Percentiles rank a stretch among this genome's conserved stretches.
Conservation (phyloP, 1,284 basidiomycete species). For the Pseudozyma pruni region DNA sequence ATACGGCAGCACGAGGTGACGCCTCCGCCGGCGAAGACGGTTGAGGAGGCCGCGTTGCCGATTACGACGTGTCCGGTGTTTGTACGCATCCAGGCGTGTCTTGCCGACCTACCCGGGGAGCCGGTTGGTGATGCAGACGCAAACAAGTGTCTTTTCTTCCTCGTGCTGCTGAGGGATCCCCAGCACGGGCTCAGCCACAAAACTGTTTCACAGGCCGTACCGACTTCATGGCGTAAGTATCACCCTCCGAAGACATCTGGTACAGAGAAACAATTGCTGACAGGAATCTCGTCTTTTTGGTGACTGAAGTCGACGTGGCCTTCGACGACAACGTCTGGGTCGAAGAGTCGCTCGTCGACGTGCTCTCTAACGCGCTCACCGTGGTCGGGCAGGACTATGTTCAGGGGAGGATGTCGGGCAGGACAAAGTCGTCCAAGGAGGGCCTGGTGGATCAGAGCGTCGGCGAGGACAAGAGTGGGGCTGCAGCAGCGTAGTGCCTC, state of each 20-base stretch:
- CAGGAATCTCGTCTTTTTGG: not conserved
- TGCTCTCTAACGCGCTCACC: slow-evolving; percentile 59
- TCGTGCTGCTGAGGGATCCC: slow-evolving; percentile 61
- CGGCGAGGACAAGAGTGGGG: slow-evolving; percentile 2
- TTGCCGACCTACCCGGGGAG: slow-evolving; percentile 44
- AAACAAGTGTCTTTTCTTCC: slow-evolving; percentile 55
- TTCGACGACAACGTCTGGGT: slow-evolving; percentile 65
- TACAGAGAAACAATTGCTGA: not conserved
- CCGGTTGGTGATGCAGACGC: not conserved
- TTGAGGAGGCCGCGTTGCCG: slow-evolving; percentile 69
- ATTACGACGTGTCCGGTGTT: slow-evolving; percentile 91
- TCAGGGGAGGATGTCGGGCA: slow-evolving; percentile 54
- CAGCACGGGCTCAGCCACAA: slow-evolving; percentile 59
- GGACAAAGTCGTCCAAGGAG: slow-evolving; percentile 47
- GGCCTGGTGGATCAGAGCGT: slow-evolving; percentile 22
- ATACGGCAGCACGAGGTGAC: slow-evolving; percentile 77
- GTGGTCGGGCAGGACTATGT: slow-evolving; percentile 62
- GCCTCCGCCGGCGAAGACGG: slow-evolving; percentile 17
- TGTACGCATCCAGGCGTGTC: slow-evolving; percentile 84
- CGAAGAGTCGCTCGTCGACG: slow-evolving; percentile 63
- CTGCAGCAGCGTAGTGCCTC: not conserved
- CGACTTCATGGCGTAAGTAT: slow-evolving; percentile 61
- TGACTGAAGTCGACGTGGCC: slow-evolving; percentile 52
- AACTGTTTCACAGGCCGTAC: slow-evolving; percentile 61
- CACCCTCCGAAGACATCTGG: not conserved